Evolutionary conservation across 1,139 yeast genomes (phyloP).

Genomic region (Yamadazyma oceani): DNA sequence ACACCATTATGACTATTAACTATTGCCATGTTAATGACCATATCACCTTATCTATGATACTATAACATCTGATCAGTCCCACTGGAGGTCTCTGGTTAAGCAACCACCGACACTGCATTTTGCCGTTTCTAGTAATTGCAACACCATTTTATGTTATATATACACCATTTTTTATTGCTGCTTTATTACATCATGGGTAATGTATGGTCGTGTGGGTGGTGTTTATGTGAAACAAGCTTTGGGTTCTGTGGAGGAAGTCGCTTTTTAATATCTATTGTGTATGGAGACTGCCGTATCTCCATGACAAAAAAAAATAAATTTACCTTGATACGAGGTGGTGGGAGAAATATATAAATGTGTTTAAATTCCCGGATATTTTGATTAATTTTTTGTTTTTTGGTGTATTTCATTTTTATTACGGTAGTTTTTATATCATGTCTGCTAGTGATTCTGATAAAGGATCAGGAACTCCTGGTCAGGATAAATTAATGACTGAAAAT

Average conservation of each 20-base stretch:
- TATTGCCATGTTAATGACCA: neutral
- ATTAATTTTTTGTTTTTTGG: neutral
- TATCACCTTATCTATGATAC: neutral
- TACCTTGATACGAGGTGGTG: neutral
- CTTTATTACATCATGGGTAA: conserved; percentile 1
- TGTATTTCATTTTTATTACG: neutral
- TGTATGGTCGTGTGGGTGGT: neutral
- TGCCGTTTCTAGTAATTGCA: conserved; percentile 1
- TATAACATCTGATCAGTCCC: neutral
- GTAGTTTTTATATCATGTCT: conserved; percentile 6
- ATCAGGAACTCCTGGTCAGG: conserved; percentile 4
- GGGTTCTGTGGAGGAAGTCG: neutral
- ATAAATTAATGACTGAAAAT: conserved; percentile 4
- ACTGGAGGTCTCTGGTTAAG: neutral
- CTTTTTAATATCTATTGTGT: neutral
- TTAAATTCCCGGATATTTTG: neutral
- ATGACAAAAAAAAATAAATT: neutral
- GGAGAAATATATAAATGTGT: conserved; percentile 1
- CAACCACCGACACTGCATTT: conserved; percentile 1
- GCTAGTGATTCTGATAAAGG: conserved; percentile 9
- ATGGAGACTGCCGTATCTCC: conserved; percentile 1
- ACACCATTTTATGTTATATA: neutral
- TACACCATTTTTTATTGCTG: conserved; percentile 1
- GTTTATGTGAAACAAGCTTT: conserved; percentile 2
- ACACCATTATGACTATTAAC: no score